These are phyloP conservation scores for Pouteria glomerata DNA, from an alignment of 148 eudicot genomes.

Conservation along the genomic window DNA sequence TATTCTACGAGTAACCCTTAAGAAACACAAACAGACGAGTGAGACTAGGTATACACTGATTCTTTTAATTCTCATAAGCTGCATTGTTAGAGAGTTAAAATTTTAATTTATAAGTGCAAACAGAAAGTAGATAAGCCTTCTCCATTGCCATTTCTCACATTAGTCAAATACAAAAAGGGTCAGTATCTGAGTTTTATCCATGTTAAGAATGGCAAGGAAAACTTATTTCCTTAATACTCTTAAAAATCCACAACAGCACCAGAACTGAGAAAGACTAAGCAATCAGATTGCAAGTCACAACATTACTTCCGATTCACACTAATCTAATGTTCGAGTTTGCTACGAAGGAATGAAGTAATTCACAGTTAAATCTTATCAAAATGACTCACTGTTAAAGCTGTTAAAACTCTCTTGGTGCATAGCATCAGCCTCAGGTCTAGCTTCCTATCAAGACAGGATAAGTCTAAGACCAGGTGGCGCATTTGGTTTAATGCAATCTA, in stretches of 20 bases:
- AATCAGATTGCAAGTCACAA: background rate
- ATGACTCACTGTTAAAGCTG: constrained; percentile 8
- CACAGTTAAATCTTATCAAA: background rate
- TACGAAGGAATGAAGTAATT: background rate
- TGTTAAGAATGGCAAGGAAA: no score
- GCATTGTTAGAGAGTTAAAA: no score
- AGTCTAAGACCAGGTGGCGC: constrained; percentile 20
- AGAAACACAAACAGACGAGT: no score
- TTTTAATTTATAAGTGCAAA: no score
- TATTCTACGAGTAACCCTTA: no score
- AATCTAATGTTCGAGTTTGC: background rate
- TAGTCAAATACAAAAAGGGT: no score
- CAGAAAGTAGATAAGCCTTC: no score
- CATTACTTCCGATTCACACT: background rate
- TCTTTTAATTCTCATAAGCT: no score
- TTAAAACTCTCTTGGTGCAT: constrained; percentile 5
- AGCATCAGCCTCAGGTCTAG: constrained; percentile 22
- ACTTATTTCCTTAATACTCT: background rate
- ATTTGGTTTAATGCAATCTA: constrained; percentile 9
- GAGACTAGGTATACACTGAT: no score
- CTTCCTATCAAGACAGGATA: constrained; percentile 16
- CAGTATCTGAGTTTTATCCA: no score
- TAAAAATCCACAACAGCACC: background rate
- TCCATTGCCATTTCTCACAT: no score
- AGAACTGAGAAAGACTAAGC: background rate